phyloP scores from a whole-genome alignment of 768 basidiomycete genomes.

The Boletus reticulatus region DNA sequence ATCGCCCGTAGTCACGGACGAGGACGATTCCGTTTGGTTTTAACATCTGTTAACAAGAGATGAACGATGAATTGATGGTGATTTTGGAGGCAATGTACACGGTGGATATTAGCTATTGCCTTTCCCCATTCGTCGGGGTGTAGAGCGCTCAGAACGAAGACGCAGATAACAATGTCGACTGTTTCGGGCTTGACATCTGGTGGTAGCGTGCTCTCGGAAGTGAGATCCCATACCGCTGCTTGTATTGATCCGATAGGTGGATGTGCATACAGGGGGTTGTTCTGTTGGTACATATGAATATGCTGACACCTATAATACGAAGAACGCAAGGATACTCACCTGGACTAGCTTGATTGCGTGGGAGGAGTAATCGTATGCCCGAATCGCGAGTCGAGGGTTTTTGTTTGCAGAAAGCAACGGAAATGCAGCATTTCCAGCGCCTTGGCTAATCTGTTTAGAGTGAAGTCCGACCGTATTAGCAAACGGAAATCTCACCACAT shows the following conservation, averaged over 20 bases:
- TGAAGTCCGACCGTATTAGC: neutral
- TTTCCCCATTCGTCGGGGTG: conserved; percentile 90
- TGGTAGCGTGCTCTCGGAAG: conserved; percentile 60
- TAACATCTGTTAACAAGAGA: conserved; percentile 59
- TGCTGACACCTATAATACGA: neutral
- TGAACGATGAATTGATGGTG: neutral
- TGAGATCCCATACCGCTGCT: conserved; percentile 90
- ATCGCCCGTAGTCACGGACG: conserved; percentile 91
- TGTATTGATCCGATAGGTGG: conserved; percentile 70
- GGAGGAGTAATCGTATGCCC: conserved; percentile 88
- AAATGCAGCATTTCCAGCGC: conserved; percentile 94
- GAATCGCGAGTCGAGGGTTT: conserved; percentile 72
- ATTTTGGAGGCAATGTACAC: conserved; percentile 42
- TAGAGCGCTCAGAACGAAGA: conserved; percentile 92
- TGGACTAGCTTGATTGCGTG: conserved; percentile 90
- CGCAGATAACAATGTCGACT: conserved; percentile 88
- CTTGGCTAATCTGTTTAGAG: conserved; percentile 37
- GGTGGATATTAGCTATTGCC: conserved; percentile 78
- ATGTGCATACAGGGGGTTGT: conserved; percentile 64
- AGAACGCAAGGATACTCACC: conserved; percentile 39
- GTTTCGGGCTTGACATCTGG: conserved; percentile 57
- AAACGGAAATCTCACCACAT: conserved; percentile 58
- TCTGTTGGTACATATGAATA: conserved; percentile 38
- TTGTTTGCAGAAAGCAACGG: conserved; percentile 81
- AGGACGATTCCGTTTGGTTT: conserved; percentile 86